Base-by-base conservation (phyloP, 140 eudicot genomes). In the Stevia rebaudiana region DNA sequence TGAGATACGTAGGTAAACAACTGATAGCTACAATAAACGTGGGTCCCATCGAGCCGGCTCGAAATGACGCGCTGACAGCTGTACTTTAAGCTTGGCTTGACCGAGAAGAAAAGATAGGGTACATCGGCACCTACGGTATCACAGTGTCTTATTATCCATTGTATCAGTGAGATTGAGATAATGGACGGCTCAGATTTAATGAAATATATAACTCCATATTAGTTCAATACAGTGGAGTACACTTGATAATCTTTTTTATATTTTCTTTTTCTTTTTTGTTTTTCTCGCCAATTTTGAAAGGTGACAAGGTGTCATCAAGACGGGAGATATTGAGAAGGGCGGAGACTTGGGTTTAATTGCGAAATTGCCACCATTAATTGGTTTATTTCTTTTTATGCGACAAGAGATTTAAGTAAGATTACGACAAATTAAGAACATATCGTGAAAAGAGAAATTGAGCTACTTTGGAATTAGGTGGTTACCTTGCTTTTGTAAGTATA, bases 31-130 rank as follows among this genome's bases (percentile, higher is more conserved):
- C 4, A 40, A 0, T 0, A 0, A 0, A 36, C 1, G 6, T 73
- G 68, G 87, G 83, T 52, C 63, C 84, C 80, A 76, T 41, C 16
- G n/a, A 77, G 80, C 84, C 88, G 79, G 86, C 82, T 80, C 60
- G 74, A 71, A 67, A 69, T 72, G 74, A 70, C 35, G 52, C 64
- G 87, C 74, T 62, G 80, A 68, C 78, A 82, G 86, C 78, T 81
- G 89, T 71, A 62, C 75, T 50, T 50, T 78, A 72, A 57, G 83
- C 87, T 79, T 49, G 74, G 69, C 72, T 52, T 56, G 78, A 66
- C 31, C n/a, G 10, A 16, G 63, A 49, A 59, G 68, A 3, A 41
- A 59, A 11, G 13, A 28, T 69, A n/a, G 1, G 10, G 44, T 59
- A 43, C 61, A 9, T 11, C 43, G 49, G 39, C 13, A 12, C 67